phyloP scores from a whole-genome alignment of 495 filamentous ascomycete species.

The Penicillium alfredii region DNA sequence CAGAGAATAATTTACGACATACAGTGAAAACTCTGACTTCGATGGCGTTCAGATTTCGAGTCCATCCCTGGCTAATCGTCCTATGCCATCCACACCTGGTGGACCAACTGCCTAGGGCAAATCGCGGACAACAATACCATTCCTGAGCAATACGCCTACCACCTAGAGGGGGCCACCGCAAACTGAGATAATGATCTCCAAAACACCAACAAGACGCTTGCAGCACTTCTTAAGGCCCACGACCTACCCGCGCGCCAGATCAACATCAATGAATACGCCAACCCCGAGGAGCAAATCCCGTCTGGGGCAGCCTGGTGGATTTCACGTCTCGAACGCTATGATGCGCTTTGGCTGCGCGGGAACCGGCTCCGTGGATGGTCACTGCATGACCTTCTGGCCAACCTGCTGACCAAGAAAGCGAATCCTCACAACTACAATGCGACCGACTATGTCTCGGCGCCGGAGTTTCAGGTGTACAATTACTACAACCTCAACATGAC shows the following conservation, averaged over 20 bases:
- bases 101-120: constrained; percentile 21
- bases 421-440: constrained; percentile 8
- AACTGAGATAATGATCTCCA: constrained; percentile 23
- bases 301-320: constrained; percentile 36
- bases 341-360: constrained; percentile 33
- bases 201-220: constrained; percentile 16
- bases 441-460: constrained; percentile 26
- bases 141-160: constrained; percentile 36
- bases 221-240: constrained; percentile 20
- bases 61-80: constrained; percentile 20
- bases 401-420: constrained; percentile 15
- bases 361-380: constrained; percentile 32
- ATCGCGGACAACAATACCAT: constrained; percentile 23
- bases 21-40: constrained; percentile 5
- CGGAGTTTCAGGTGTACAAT: constrained; percentile 39
- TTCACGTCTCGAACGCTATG: constrained; percentile 30
- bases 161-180: constrained; percentile 17
- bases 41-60: constrained; percentile 18
- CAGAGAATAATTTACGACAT: no score
- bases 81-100: constrained; percentile 21
- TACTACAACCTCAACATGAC: constrained; percentile 40
- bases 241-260: constrained; percentile 25
- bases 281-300: constrained; percentile 30
- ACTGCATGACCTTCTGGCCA: constrained; percentile 35
- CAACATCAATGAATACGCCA: constrained; percentile 43